Evolutionary conservation across 192 early-diverging fungal genomes (phyloP).

Genomic region (Mortierella hygrophila): DNA sequence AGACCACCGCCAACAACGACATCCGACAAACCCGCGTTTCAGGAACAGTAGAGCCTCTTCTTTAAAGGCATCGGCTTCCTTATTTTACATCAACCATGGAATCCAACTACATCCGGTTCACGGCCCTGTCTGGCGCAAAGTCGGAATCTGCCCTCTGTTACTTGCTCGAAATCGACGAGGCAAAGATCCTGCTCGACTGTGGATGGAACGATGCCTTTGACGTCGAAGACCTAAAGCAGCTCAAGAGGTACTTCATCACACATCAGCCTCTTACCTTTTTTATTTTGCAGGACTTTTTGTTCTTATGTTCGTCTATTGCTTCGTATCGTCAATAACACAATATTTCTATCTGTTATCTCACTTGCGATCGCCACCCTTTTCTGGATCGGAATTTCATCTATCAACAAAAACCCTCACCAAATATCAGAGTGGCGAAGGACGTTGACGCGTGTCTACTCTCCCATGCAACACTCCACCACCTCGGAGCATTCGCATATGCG

Average conservation of each 20-base stretch:
- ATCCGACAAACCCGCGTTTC: neutral
- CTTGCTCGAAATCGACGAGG: conserved; percentile 91
- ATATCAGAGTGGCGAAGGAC: conserved; percentile 82
- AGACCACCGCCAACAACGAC: neutral
- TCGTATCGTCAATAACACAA: neutral
- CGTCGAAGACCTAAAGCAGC: conserved; percentile 68
- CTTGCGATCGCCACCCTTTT: too few species aligned
- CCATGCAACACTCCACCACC: conserved; percentile 89
- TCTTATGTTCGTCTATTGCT: neutral
- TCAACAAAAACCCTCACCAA: neutral
- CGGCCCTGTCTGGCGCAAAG: conserved; percentile 87
- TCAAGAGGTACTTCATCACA: conserved; percentile 22
- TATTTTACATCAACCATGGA: conserved; percentile 20
- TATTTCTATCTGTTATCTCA: neutral
- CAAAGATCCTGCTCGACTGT: conserved; percentile 95
- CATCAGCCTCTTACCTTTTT: neutral
- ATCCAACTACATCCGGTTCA: conserved; percentile 70
- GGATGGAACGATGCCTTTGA: conserved; percentile 89
- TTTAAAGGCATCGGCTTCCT: neutral
- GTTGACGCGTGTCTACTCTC: conserved; percentile 92
- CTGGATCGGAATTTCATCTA: neutral
- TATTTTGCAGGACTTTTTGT: neutral
- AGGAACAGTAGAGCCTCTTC: neutral
- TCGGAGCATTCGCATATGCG: conserved; percentile 90
- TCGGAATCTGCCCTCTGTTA: conserved; percentile 91